A percentile compares a stretch with the other conserved stretches of the same genome.
Evolutionary conservation across 441 rosid genomes (phyloP).

Genomic region (Viola pubescens): DNA sequence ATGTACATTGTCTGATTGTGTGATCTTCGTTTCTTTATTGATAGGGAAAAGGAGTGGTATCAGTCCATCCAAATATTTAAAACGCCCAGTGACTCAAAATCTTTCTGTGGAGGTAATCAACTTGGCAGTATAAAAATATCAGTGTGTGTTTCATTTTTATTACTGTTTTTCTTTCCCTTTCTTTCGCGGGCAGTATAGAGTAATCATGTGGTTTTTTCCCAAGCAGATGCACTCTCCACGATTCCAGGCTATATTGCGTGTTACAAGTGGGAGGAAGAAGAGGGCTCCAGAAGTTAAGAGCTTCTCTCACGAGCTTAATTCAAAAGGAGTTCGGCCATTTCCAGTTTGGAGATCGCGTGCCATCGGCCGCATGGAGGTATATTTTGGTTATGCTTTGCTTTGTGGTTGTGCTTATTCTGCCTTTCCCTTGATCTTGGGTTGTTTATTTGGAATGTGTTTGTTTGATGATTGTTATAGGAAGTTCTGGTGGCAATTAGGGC

Average conservation of each 20-base stretch:
- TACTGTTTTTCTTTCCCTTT: neutral
- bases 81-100: no score
- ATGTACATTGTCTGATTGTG: no score
- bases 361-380: conserved; percentile 86
- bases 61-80: no score
- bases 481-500: conserved; percentile 70
- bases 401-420: conserved; percentile 7
- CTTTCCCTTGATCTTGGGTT: neutral
- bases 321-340: conserved; percentile 93
- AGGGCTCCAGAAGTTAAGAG: conserved; percentile 79
- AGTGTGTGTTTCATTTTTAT: neutral
- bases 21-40: no score
- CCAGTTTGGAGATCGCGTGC: conserved; percentile 91
- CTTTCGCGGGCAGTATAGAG: conserved; percentile 29
- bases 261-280: conserved; percentile 86
- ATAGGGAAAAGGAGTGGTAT: no score
- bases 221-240: conserved; percentile 87
- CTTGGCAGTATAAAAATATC: no score
- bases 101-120: no score
- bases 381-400: conserved; percentile 1
- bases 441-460: neutral
- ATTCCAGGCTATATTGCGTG: conserved; percentile 78
- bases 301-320: conserved; percentile 97
- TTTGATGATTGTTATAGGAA: conserved; percentile 41
- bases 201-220: conserved; percentile 44